Evolutionary conservation across 2,329 filamentous ascomycete species (phyloP), one percentile per base, ranked within the genome.

Genomic region (Penicillium polonicum): DNA sequence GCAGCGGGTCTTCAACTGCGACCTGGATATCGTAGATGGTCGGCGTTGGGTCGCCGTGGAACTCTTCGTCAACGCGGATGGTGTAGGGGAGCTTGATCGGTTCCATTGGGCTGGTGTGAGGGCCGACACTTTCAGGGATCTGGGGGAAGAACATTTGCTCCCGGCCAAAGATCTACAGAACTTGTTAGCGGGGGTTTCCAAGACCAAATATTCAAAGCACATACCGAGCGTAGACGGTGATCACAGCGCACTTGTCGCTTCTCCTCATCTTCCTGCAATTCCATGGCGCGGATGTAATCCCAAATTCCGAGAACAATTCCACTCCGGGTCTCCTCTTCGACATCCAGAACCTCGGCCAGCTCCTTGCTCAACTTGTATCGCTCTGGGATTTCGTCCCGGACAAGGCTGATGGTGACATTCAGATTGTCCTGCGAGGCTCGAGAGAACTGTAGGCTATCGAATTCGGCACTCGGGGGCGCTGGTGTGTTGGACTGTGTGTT

Each of bases 1-100:
- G 87, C 49, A 95, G 81, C 1, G 92, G 91, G 70, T 96, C 91
- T 66, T 95, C 90, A 17, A 96, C 83, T 1, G 87, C 83, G 45
- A 99, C 90, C 66, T 88, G 87, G 48, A 99, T 83, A 74, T 97
- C 93, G 78, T 97, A 97, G 66, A 97, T 82, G 6, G 92, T 97
- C 1, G 91, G 87, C 51, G 85, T 80, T 4, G 91, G 88, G 55
- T 86, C 78, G 65, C 85, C 86, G 70, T 93, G 88, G 70, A 92
- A 93, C 9, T 88, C 85, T 68, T 91, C 83, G 73, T 99, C 94
- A 41, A 97, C 89, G 58, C 93, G 91, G 71, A 99, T 94, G 9
- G 92, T 99, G 79, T 97, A 99, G 23, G 87, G 83, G 35, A 99
- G 84, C 68, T 89, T 87, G 69, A 97, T 84, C 0, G 94, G 92